Base-by-base conservation (phyloP, 148 eudicot genomes). In the Suaeda aralocaspica region DNA sequence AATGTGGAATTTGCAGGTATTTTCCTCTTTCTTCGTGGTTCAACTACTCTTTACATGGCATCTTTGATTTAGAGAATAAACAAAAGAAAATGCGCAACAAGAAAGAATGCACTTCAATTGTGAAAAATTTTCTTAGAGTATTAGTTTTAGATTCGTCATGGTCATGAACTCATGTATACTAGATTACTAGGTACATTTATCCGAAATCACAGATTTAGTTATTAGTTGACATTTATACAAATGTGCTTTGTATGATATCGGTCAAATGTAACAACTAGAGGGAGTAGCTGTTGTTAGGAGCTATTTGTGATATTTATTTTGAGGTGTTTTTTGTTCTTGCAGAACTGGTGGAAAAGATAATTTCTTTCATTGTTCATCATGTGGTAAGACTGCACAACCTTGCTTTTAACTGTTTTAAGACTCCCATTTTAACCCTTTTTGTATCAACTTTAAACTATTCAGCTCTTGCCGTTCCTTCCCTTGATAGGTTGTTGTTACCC, bases 1-100 rank as follows among this genome's bases (percentile, higher is more conserved):
- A 86, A 77, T 91, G 97, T 70, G 91, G 94, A 77, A 85, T 91
- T 39, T 91, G 93, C 89, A 89, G 96, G 92, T 87, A 55, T 46
- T 12, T 15, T 46, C 50, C 19, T 26, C 42, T 18, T 70, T 68
- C 52, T 19, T 34, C n/a, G n/a, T n/a, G n/a, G n/a, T n/a, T n/a
- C n/a, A n/a, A n/a, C n/a, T n/a, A n/a, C n/a, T n/a, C n/a, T n/a
- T n/a, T n/a, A n/a, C n/a, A n/a, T n/a, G n/a, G n/a, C n/a, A n/a
- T n/a, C n/a, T n/a, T n/a, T n/a, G n/a, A n/a, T n/a, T n/a, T n/a
- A n/a, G n/a, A n/a, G n/a, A n/a, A n/a, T n/a, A n/a, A n/a, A n/a
- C n/a, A n/a, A n/a, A n/a, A n/a, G n/a, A n/a, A n/a, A n/a, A n/a
- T n/a, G n/a, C n/a, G n/a, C n/a, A n/a, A n/a, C n/a, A n/a, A n/a